Conservation (phyloP, 1,139 yeast genomes). For the Arxiozyma heterogenica region DNA sequence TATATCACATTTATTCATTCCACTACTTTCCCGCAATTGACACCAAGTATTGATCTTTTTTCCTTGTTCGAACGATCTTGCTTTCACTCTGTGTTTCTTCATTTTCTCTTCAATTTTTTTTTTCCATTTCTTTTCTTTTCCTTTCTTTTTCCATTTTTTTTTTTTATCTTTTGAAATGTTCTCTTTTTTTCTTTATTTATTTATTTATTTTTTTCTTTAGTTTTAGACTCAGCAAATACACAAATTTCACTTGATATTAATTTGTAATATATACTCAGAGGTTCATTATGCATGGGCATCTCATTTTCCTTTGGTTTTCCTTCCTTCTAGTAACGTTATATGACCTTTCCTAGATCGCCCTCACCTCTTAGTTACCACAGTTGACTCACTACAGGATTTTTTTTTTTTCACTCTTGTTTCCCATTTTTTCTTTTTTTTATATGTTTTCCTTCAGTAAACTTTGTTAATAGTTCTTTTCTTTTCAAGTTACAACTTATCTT, state of each 20-base stretch:
- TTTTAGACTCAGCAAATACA: background rate
- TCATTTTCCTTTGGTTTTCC: background rate
- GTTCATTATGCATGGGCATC: background rate
- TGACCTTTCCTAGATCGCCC: background rate
- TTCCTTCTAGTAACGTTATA: background rate
- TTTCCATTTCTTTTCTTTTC: no score
- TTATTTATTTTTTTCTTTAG: no score
- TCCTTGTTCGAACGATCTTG: no score
- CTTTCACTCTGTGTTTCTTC: no score
- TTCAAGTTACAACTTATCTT: no score
- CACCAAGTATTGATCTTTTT: background rate
- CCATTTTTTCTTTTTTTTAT: background rate
- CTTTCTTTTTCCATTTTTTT: no score
- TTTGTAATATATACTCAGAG: background rate
- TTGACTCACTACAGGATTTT: no score
- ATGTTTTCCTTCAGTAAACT: background rate
- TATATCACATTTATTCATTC: background rate
- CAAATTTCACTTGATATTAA: background rate
- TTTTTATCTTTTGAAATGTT: no score
- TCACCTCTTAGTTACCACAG: background rate
- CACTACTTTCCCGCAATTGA: background rate
- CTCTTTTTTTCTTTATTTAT: no score
- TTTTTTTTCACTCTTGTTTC: no score
- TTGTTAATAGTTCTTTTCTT: no score
- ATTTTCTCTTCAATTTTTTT: no score